These are phyloP conservation scores for Amylocarpus encephaloides DNA, from an alignment of 2,329 filamentous ascomycete genomes.

Conservation along the genomic window DNA sequence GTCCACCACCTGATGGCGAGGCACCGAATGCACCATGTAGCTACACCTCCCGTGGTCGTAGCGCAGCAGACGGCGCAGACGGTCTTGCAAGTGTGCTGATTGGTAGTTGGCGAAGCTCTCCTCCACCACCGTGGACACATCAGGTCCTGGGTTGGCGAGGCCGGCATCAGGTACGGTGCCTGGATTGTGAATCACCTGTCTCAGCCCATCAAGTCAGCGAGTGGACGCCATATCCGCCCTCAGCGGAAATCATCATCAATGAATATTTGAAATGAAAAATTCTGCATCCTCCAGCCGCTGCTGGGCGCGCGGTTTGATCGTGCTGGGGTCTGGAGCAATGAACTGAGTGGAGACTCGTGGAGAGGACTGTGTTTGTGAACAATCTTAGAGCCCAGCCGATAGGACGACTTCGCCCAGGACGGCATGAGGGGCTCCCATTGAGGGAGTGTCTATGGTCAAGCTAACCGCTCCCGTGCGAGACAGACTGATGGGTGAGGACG, in stretches of 20 bases:
- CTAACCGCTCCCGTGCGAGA: too few species aligned
- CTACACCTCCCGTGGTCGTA: slow-evolving; percentile 1
- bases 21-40: slow-evolving; percentile 4
- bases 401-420: too few species aligned
- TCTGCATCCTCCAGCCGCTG: too few species aligned
- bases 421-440: too few species aligned
- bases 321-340: background rate
- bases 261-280: background rate
- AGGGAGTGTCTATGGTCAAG: too few species aligned
- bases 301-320: too few species aligned
- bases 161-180: slow-evolving; percentile 11
- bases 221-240: background rate
- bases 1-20: background rate
- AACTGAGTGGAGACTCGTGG: too few species aligned
- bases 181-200: slow-evolving; percentile 14
- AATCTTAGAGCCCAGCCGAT: too few species aligned
- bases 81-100: background rate
- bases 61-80: background rate
- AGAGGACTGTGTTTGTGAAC: too few species aligned
- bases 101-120: slow-evolving; percentile 3
- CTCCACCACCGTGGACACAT: slow-evolving; percentile 14
- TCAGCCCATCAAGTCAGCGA: background rate
- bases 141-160: slow-evolving; percentile 5
- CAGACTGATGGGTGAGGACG: too few species aligned
- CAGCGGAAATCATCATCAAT: background rate